Base-by-base conservation (phyloP, 345 rosid genomes). In the Cardamine chenopodiifolia region DNA sequence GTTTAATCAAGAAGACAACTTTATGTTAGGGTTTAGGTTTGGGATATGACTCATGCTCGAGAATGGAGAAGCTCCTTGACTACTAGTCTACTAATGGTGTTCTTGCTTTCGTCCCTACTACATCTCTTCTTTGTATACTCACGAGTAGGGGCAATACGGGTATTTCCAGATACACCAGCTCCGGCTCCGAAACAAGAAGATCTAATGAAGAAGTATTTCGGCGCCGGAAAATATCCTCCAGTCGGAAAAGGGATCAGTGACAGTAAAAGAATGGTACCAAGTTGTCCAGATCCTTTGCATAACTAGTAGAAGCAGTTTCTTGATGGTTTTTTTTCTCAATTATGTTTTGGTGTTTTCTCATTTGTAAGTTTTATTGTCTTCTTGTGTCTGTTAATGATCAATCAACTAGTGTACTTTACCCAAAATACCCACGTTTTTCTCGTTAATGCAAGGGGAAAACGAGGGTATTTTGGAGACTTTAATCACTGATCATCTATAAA, bases 251-350 rank as follows among this genome's bases (percentile, higher is more conserved):
- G 86, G 62, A 66, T 84, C 49, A 76, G 82, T 50, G 88, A 85
- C 9, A 82, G 63, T 82, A 86, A 91, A 82, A 79, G 97, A 85
- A 84, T 60, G 57, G 92, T 91, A 18, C 92, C 92, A 85, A 91
- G 92, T 70, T 87, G 97, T 82, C 97, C 97, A 80, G 97, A 91
- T 84, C 97, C 95, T 83, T 88, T 91, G 78, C 97, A 91, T 78
- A 91, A 91, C 86, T 87, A 91, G 88, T 68, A 53, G 44, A 80
- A 68, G 50, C 63, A 62, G 35, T 67, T 45, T 45, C 69, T 69
- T 74, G 61, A 10, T 61, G 34, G 7, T 61, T 28, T 45, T 25
- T 49, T 40, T 20, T 15, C 6, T 40, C 17, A 13, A 14, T 40
- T 40, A 40, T 40, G 7, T 40, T 42, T 42, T 42, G 47, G 17